Evolutionary conservation across 331 rosid species (phyloP).

Genomic region (Quercus lobata): DNA sequence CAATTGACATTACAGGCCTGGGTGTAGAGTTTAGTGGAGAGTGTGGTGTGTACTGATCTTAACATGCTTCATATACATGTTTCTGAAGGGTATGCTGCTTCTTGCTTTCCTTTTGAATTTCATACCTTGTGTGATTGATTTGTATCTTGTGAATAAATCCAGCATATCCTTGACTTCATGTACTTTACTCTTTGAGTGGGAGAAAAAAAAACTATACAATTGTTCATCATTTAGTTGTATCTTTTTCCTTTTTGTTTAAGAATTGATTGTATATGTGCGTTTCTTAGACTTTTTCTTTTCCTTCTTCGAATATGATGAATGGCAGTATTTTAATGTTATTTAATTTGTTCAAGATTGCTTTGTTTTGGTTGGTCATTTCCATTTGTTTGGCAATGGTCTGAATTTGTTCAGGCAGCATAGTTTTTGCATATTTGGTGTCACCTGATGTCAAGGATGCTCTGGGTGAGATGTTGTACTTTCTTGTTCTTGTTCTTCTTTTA

Average conservation of each 20-base stretch:
- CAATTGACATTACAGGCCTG: slow-evolving; percentile 21
- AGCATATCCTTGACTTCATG: slow-evolving; percentile 1
- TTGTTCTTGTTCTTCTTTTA: background rate
- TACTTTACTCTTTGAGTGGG: background rate
- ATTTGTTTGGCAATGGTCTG: background rate
- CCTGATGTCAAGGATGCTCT: background rate
- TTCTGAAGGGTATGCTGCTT: slow-evolving; percentile 7
- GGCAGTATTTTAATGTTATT: background rate
- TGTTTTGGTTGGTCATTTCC: background rate
- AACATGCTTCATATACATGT: slow-evolving; percentile 18
- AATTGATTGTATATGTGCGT: background rate
- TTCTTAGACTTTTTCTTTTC: background rate
- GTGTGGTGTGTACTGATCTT: slow-evolving; percentile 26
- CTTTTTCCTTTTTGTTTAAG: background rate
- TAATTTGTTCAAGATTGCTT: background rate
- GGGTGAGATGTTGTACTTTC: background rate
- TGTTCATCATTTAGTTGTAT: background rate
- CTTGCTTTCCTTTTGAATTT: slow-evolving; percentile 15
- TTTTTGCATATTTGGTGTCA: background rate
- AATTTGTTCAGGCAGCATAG: background rate
- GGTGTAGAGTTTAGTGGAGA: slow-evolving; percentile 26
- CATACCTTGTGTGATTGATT: slow-evolving; percentile 17
- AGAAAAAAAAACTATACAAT: background rate
- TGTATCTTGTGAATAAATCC: slow-evolving; percentile 12
- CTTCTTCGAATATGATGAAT: background rate